Evolutionary conservation across 73 alveolate species (phyloP), one percentile per base, ranked within the genome.

Genomic region (Paramecium pentaurelia): DNA sequence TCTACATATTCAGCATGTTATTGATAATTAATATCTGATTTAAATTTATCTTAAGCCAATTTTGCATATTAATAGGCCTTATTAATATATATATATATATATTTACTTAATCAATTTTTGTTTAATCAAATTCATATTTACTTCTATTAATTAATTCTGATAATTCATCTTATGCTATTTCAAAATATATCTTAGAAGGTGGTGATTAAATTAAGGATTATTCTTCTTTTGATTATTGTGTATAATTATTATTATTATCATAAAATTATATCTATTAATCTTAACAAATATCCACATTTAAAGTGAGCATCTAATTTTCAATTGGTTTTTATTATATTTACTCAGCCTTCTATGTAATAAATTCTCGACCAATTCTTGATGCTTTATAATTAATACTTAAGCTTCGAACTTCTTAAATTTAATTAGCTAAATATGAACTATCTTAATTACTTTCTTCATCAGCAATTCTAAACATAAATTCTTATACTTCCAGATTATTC

Each of bases 401-500:
- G 20, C 47, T 27, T 45, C 58, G 3, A 3, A 80, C 91, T 80
- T 80, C 71, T 44, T 80, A 64, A 20, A 80, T 49, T 25, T 80
- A 40, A 45, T 34, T 27, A 40, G 44, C 91, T 45, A 27, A 4
- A 27, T 1, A n/a, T 32, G 14, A 1, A 22, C 1, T 16, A 0
- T 80, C 10, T 0, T 80, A 22, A 36, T 12, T 75, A 80, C 91
- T 20, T 80, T 80, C 91, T 80, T 80, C 91, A 45, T 80, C 91
- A 45, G 91, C 91, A 44, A 80, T 80, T 45, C 91, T 40, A 45
- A 80, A 80, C 91, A 80, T 80, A 16, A 80, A n/a, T 45, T 80
- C 77, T 80, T 80, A 80, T 0, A 80, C 73, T 16, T 47, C 71
- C 1, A 44, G 75, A 80, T 80, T 40, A 80, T 80, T 80, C 91